phyloP scores from a whole-genome alignment of 495 filamentous ascomycete genomes.

The Talaromyces thailandensis region DNA sequence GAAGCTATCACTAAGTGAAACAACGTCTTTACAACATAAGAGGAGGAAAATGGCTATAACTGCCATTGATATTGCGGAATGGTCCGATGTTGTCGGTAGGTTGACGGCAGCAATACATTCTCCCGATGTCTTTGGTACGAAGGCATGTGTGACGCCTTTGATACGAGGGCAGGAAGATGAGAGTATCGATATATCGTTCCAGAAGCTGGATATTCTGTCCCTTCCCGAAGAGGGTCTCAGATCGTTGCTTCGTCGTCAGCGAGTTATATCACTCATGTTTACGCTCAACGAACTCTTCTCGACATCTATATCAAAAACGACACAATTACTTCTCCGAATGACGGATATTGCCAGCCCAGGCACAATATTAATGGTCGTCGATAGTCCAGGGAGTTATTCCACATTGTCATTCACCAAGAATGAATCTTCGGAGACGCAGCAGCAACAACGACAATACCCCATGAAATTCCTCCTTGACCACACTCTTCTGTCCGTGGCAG shows the following conservation, averaged over 20 bases:
- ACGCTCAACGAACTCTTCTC: conserved; percentile 95
- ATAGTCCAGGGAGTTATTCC: conserved; percentile 89
- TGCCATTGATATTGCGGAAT: conserved; percentile 73
- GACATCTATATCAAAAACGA: conserved; percentile 63
- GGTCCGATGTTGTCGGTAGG: conserved; percentile 49
- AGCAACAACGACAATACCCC: conserved; percentile 64
- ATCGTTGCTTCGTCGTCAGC: conserved; percentile 20
- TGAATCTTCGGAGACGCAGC: conserved; percentile 4
- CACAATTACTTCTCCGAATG: conserved; percentile 59
- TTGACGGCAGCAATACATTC: conserved; percentile 38
- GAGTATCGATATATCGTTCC: conserved; percentile 40
- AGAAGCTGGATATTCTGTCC: conserved; percentile 54
- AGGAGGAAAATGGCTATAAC: conserved; percentile 39
- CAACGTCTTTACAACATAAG: background rate
- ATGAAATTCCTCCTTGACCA: conserved; percentile 92
- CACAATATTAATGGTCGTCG: conserved; percentile 72
- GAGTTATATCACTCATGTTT: conserved; percentile 79
- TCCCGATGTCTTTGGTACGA: conserved; percentile 19
- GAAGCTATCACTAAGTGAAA: background rate
- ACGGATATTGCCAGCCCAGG: conserved; percentile 45
- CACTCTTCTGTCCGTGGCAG: conserved; percentile 50
- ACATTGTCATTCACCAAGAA: conserved; percentile 55
- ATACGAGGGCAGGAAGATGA: conserved; percentile 24
- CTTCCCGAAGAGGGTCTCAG: conserved; percentile 31
- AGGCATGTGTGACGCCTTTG: conserved; percentile 46